Evolutionary conservation across 495 filamentous ascomycete species (phyloP), one percentile per base, ranked within the genome.

Genomic region (Penicillium canariense): DNA sequence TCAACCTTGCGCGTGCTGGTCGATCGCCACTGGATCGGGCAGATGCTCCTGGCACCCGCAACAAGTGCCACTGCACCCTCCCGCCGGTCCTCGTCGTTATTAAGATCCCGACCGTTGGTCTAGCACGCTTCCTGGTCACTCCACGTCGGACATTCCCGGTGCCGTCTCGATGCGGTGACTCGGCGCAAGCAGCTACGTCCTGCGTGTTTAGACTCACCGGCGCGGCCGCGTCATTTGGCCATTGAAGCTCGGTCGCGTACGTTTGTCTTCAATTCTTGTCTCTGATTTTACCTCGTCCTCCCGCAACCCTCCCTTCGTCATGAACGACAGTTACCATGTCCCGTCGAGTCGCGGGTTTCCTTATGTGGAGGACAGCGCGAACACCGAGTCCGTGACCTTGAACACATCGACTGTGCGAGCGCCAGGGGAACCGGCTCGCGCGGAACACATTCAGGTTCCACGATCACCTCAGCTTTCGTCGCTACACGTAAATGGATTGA

Each of bases 21-120:
- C 59, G 65, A 61, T 66, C 59, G 62, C 57, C 62, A 59, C 62
- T 60, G 40, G 49, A 54, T 62, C 52, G 59, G 55, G 57, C 62
- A 60, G 59, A 63, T 59, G 51, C 55, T 55, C 48, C 50, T 62
- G 30, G 45, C 38, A 35, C 34, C 55, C 44, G 50, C 50, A 22
- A 35, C 46, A 50, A 43, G 20, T 18, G 20, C 22, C 50, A 49
- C 48, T 60, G 56, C 56, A 54, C 31, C 36, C 35, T 48, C 36
- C 47, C 52, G 39, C 18, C 35, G n/a, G 28, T 31, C 42, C 40
- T 59, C 44, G 48, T 47, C 27, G 43, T 25, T 20, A 46, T 65
- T 60, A 22, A 57, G 56, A 62, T 67, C 54, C 22, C 39, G 48
- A 62, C 52, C 39, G 61, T 47, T n/a, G 27, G 27, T 38, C 30